Evolutionary conservation across 2,329 filamentous ascomycete genomes (phyloP), one percentile per base, ranked within the genome.

Genomic region (Xylariaceae sp.): DNA sequence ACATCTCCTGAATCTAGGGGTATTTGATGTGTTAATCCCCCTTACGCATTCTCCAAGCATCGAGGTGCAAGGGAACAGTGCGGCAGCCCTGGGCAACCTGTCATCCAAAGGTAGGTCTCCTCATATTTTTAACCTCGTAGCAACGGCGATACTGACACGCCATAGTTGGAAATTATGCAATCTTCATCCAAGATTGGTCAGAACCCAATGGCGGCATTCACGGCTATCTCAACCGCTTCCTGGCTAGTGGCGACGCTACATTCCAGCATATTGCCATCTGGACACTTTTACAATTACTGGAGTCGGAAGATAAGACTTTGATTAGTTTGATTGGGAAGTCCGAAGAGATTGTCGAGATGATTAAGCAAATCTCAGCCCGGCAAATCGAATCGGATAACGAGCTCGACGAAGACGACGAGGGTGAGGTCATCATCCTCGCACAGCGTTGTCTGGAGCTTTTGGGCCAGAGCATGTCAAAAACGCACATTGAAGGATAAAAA

Each of bases 231-330:
- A 88, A 86, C 64, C 86, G 92, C 51, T 99, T 99, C 78, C 80
- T 99, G 16, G 89, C 88, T 42, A 96, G 91, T 60, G 92, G 92
- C 39, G 94, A 99, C 68, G 86, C 94, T 0, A 99, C 94, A 0
- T 99, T 99, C 78, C 94, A 99, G 72, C 94, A 99, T 70, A 99
- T 99, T 67, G 94, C 94, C 47, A 96, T 97, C 59, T 99, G 94
- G 94, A 99, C 94, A 1, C 75, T 99, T 45, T 81, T 99, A 3
- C 94, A 99, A 69, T 81, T 99, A 4, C 85, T 99, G 47, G 94
- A 99, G 72, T 96, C 92, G 0, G 92, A 95, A 69, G 92, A 99
- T 68, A 86, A 88, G 72, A 87, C 84, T 51, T 78, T 99, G n/a
- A 87, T 96, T 59, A 85, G 86, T 47, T 84, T 90, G 46, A 96